These are phyloP conservation scores for Pythium aphanidermatum DNA, from an alignment of 352 stramenopile species.

Conservation along the genomic window DNA sequence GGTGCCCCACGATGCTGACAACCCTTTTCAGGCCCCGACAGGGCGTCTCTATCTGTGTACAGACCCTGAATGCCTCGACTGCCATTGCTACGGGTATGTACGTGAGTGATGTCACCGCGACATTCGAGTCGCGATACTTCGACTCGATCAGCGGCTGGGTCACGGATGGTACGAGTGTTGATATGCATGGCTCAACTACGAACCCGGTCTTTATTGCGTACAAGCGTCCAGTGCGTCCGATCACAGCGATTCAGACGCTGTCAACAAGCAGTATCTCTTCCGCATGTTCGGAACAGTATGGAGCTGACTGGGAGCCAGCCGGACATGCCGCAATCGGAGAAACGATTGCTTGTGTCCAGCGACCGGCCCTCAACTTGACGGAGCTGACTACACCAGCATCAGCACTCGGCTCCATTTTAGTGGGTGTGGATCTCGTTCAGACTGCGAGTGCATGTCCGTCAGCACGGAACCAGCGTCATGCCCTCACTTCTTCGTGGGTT, in stretches of 20 bases:
- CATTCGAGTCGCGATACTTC: neutral
- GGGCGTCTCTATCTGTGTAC: neutral
- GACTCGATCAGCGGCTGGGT: constrained; percentile 1
- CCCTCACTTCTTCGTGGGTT: neutral
- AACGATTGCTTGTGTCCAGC: constrained; percentile 7
- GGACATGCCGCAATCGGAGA: neutral
- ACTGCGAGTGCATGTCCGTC: neutral
- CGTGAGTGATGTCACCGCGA: constrained; percentile 7
- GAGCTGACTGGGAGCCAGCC: neutral
- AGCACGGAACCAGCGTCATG: neutral
- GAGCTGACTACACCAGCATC: neutral
- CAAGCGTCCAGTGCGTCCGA: constrained; percentile 11
- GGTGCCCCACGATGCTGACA: neutral
- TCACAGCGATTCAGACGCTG: neutral
- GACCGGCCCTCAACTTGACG: neutral
- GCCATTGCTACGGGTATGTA: constrained; percentile 6
- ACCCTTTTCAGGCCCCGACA: neutral
- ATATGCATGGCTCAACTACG: neutral
- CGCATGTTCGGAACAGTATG: too few species aligned
- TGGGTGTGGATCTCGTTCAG: neutral
- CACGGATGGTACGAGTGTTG: neutral
- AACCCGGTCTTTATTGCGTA: constrained; percentile 1
- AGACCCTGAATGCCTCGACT: neutral
- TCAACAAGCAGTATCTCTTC: too few species aligned
- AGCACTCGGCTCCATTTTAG: neutral